phyloP scores from a whole-genome alignment of 129 eudicot species.

The Arctium minus region DNA sequence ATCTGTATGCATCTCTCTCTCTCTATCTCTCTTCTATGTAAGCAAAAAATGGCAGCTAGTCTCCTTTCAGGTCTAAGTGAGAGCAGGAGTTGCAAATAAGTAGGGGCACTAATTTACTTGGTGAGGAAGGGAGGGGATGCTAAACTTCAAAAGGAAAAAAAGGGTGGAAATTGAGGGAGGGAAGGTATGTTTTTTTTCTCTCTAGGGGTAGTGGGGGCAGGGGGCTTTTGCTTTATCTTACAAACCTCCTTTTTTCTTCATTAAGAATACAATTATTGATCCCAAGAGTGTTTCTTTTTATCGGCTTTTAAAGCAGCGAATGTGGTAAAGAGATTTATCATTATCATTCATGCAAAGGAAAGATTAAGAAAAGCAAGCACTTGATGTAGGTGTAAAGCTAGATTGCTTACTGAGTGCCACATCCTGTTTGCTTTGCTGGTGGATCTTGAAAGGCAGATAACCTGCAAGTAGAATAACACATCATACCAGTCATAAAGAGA shows the following conservation, averaged over 20 bases:
- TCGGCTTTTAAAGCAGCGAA: conserved; percentile 24
- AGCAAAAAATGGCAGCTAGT: not conserved
- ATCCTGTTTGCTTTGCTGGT: conserved; percentile 22
- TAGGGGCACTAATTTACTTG: conserved; percentile 29
- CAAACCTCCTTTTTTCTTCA: conserved; percentile 16
- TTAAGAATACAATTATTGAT: conserved; percentile 40
- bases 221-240: conserved; percentile 33
- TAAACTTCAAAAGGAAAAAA: conserved; percentile 29
- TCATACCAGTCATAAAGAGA: conserved; percentile 3
- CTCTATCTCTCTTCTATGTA: conserved; percentile 2
- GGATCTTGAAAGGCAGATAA: conserved; percentile 26
- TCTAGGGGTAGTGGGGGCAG: conserved; percentile 3
- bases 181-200: conserved; percentile 22
- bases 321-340: conserved; percentile 1
- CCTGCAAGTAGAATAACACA: conserved; percentile 14
- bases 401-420: conserved; percentile 23
- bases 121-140: conserved; percentile 41
- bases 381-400: conserved; percentile 29
- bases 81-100: conserved; percentile 3
- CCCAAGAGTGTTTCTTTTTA: conserved; percentile 39
- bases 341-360: conserved; percentile 11
- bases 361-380: conserved; percentile 19
- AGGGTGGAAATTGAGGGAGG: conserved; percentile 27
- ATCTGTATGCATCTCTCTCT: conserved; percentile 48
- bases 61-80: conserved; percentile 4